A percentile compares a stretch with the other conserved stretches of the same genome.
phyloP scores from a whole-genome alignment of 163 green algal genomes.

The Trebouxia gelatinosa region DNA sequence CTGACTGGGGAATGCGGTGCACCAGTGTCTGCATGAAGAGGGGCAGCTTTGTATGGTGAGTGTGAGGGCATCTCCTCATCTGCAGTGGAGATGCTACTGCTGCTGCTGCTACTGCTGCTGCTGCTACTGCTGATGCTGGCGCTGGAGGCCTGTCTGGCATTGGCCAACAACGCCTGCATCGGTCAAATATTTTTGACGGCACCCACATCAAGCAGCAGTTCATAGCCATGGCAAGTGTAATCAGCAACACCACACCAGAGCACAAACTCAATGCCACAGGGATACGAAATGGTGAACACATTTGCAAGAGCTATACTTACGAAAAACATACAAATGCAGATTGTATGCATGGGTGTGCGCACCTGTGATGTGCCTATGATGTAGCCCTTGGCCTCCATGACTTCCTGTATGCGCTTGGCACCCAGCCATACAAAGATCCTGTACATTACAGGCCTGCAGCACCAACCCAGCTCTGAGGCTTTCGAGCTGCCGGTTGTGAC shows the following conservation, averaged over 20 bases:
- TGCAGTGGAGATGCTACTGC: too few species aligned
- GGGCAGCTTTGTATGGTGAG: too few species aligned
- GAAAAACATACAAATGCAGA: background rate
- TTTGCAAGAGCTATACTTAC: background rate
- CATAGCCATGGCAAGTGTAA: background rate
- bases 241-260: too few species aligned
- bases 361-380: background rate
- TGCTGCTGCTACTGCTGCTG: background rate
- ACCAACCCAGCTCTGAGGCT: too few species aligned
- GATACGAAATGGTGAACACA: too few species aligned
- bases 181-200: background rate
- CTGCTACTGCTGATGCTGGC: slow-evolving; percentile 3
- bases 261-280: too few species aligned
- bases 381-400: background rate
- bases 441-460: slow-evolving; percentile 25
- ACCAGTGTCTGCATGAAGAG: background rate
- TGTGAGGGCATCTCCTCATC: too few species aligned
- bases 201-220: background rate
- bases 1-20: background rate
- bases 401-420: slow-evolving; percentile 3
- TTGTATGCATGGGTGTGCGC: background rate
- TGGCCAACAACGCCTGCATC: slow-evolving; percentile 3
- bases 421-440: background rate
- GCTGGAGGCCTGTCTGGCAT: slow-evolving; percentile 10
- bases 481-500: too few species aligned